phyloP scores from a whole-genome alignment of 2,329 filamentous ascomycete genomes.

The Scedosporium dehoogii region DNA sequence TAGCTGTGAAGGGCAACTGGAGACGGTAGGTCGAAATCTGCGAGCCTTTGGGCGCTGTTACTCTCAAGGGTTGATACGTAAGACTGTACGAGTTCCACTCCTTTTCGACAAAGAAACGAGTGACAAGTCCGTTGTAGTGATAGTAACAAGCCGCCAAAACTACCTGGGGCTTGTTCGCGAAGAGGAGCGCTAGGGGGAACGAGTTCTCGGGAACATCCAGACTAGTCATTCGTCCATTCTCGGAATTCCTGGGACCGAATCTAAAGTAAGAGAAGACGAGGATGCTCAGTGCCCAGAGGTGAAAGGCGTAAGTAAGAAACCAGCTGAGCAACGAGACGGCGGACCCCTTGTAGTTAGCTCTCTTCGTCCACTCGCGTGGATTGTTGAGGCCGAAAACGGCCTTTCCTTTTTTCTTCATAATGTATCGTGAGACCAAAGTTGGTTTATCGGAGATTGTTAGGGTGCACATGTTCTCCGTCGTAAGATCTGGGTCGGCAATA shows the following conservation, averaged over 20 bases:
- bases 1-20: constrained; percentile 14
- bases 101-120: not conserved
- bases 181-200: constrained; percentile 10
- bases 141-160: constrained; percentile 38
- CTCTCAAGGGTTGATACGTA: constrained; percentile 9
- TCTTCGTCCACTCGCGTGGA: constrained; percentile 34
- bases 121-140: constrained; percentile 32
- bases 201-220: constrained; percentile 20
- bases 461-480: constrained; percentile 23
- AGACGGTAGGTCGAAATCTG: constrained; percentile 14
- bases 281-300: constrained; percentile 1
- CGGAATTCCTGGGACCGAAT: constrained; percentile 25
- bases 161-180: constrained; percentile 29
- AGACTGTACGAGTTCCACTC: constrained; percentile 5
- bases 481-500: constrained; percentile 31
- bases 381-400: constrained; percentile 12
- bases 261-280: constrained; percentile 26
- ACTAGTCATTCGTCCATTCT: constrained; percentile 8
- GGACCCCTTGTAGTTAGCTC: constrained; percentile 33
- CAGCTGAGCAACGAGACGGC: constrained; percentile 27
- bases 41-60: constrained; percentile 10
- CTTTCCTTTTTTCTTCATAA: constrained; percentile 23
- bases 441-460: constrained; percentile 11
- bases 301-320: constrained; percentile 15
- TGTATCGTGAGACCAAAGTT: not conserved